Evolutionary conservation across 2,329 filamentous ascomycete genomes (phyloP).

Genomic region (Colletotrichum sp.): DNA sequence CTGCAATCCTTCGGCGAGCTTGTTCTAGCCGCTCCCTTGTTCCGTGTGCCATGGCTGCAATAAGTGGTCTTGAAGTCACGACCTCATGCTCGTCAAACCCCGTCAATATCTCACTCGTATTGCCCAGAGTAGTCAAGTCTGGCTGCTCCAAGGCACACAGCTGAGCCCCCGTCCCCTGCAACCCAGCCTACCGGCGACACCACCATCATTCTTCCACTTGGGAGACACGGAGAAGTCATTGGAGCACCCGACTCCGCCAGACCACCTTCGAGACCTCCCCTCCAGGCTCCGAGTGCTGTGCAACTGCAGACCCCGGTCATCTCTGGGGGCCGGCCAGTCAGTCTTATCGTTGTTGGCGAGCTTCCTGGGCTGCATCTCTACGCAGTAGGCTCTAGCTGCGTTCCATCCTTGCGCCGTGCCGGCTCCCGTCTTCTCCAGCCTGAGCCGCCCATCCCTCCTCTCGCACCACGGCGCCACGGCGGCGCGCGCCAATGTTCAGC

Average conservation of each 20-base stretch:
- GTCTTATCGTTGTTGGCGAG: neutral
- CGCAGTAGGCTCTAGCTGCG: neutral
- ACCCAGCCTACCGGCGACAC: slow-evolving; percentile 1
- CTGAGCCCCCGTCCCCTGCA: slow-evolving; percentile 12
- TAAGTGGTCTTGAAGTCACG: neutral
- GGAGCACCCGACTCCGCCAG: slow-evolving; percentile 3
- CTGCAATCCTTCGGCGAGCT: neutral
- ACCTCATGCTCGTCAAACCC: neutral
- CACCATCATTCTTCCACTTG: neutral
- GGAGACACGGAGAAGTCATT: neutral
- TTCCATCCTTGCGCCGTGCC: slow-evolving; percentile 12
- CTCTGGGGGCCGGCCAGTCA: neutral
- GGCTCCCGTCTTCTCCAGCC: neutral
- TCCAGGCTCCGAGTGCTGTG: slow-evolving; percentile 10
- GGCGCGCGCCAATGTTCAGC: slow-evolving; percentile 1
- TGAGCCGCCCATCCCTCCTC: neutral
- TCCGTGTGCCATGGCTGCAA: neutral
- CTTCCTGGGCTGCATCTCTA: neutral
- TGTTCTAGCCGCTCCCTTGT: neutral
- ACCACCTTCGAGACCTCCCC: slow-evolving; percentile 7
- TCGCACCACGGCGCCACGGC: neutral
- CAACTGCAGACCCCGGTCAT: neutral
- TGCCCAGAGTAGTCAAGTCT: neutral
- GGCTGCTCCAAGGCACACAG: neutral
- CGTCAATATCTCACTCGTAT: neutral